Conservation (phyloP, 2,329 filamentous ascomycete genomes). For the Hypoxylon sp. region DNA sequence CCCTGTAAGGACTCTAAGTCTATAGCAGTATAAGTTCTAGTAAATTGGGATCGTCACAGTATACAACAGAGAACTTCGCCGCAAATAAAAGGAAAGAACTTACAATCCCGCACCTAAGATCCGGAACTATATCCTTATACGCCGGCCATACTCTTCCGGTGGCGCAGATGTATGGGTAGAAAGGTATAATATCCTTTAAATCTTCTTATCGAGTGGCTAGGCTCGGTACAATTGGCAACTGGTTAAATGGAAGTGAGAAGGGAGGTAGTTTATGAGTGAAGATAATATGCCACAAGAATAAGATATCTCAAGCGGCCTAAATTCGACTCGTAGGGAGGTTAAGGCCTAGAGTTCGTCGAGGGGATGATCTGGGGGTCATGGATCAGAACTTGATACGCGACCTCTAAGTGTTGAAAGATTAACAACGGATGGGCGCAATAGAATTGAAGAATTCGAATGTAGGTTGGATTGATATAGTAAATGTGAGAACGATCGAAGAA, state of each 20-base stretch:
- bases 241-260: not conserved
- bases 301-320: not conserved
- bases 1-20: not conserved
- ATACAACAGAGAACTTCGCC: not conserved
- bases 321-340: not conserved
- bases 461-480: not conserved
- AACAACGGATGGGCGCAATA: not conserved
- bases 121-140: not conserved
- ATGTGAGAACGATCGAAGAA: not conserved
- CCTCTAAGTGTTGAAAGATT: not conserved
- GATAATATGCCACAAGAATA: not conserved
- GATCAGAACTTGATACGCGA: slow-evolving; percentile 1
- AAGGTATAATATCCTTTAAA: not conserved
- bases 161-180: not conserved
- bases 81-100: not conserved
- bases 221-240: not conserved
- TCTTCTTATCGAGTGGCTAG: not conserved
- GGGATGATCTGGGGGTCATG: not conserved
- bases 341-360: not conserved
- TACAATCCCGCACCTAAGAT: not conserved
- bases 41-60: not conserved
- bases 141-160: not conserved
- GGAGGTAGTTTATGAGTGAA: not conserved
- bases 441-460: not conserved
- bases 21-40: not conserved